phyloP scores from a whole-genome alignment of 768 basidiomycete genomes.

The Suillus plorans region DNA sequence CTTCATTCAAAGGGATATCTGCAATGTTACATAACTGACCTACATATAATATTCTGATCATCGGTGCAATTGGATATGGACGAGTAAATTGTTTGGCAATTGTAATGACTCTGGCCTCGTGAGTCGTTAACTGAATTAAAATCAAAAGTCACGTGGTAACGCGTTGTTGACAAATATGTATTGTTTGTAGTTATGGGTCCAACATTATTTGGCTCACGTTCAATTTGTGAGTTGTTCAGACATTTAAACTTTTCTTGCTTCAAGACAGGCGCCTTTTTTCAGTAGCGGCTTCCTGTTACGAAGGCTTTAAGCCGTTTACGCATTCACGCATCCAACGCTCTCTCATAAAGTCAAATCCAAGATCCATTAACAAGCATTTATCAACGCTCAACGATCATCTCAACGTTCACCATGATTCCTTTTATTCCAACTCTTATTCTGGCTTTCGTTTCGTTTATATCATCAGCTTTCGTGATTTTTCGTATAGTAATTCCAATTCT shows the following conservation, averaged over 20 bases:
- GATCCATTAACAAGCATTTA: slow-evolving; percentile 12
- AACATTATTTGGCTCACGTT: slow-evolving; percentile 20
- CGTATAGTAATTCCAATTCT: slow-evolving; percentile 74
- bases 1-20: too few relatives aligned
- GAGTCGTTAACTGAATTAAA: neutral
- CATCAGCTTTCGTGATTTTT: slow-evolving; percentile 74
- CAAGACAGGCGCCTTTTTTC: slow-evolving; percentile 19
- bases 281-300: slow-evolving; percentile 29
- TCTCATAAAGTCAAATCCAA: slow-evolving; percentile 10
- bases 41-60: too few relatives aligned
- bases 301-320: slow-evolving; percentile 40
- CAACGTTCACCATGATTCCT: slow-evolving; percentile 53
- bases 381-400: slow-evolving; percentile 17
- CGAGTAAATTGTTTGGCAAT: neutral
- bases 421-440: slow-evolving; percentile 66
- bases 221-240: slow-evolving; percentile 6
- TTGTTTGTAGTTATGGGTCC: slow-evolving; percentile 26
- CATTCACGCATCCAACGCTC: slow-evolving; percentile 27
- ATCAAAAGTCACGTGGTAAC: slow-evolving; percentile 22
- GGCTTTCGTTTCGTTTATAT: slow-evolving; percentile 68
- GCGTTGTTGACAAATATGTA: slow-evolving; percentile 12
- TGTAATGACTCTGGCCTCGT: too few relatives aligned
- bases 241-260: slow-evolving; percentile 12
- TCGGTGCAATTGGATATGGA: neutral
- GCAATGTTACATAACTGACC: neutral